A percentile compares a stretch with the other conserved stretches of the same genome.
phyloP scores from a whole-genome alignment of 306 rosid genomes.

The Hylodesmum podocarpum region DNA sequence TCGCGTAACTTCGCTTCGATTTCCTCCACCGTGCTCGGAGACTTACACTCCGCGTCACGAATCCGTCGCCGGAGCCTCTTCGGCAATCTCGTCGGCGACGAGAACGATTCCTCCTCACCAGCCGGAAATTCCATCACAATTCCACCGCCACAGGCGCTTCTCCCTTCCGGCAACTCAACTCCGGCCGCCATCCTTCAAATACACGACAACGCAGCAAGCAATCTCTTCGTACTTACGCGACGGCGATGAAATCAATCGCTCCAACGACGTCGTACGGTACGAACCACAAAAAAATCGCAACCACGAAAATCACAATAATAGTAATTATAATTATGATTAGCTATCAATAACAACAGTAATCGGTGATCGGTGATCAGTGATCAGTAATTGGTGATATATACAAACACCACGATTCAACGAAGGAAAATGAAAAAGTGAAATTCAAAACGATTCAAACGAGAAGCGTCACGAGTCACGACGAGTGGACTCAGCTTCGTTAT shows the following conservation, averaged over 20 bases:
- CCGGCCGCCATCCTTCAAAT: constrained; percentile 47
- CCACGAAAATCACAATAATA: not conserved
- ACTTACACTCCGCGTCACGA: constrained; percentile 57
- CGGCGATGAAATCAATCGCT: constrained; percentile 17
- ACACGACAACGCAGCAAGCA: not conserved
- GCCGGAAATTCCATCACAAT: constrained; percentile 53
- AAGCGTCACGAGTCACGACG: constrained; percentile 31
- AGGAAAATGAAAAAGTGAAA: not conserved
- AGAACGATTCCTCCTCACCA: constrained; percentile 42
- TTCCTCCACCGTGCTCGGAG: constrained; percentile 75
- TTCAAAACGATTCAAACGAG: constrained; percentile 14
- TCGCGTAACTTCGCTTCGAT: constrained; percentile 83
- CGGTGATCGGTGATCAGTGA: not conserved
- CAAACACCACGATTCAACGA: not conserved
- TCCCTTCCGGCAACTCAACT: constrained; percentile 48
- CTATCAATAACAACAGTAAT: not conserved
- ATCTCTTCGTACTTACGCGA: constrained; percentile 18
- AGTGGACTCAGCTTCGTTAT: constrained; percentile 34
- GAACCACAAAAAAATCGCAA: not conserved
- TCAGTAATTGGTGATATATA: not conserved
- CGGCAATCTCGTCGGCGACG: constrained; percentile 70
- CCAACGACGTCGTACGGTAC: constrained; percentile 32
- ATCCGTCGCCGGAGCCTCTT: constrained; percentile 74
- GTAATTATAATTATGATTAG: no score
- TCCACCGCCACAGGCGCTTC: constrained; percentile 31